Conservation (phyloP, 163 green algal genomes). For the Smithsoniella earleae region DNA sequence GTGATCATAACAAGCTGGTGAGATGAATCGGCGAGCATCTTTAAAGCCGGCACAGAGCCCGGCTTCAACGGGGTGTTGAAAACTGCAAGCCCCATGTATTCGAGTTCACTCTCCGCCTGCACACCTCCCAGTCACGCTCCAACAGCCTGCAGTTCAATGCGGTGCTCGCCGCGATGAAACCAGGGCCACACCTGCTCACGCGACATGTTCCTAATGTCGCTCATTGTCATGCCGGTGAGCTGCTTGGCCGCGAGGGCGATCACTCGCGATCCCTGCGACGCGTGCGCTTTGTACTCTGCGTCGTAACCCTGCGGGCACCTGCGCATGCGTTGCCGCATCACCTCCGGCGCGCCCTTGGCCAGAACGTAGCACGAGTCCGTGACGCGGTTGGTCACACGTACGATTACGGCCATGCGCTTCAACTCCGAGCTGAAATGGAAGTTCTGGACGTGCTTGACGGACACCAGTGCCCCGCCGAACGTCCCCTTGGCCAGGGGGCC, state of each 20-base stretch:
- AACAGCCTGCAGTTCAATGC: conserved; percentile 36
- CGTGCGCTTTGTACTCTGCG: conserved; percentile 68
- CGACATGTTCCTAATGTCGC: conserved; percentile 43
- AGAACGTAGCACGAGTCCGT: conserved; percentile 42
- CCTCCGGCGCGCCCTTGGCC: conserved; percentile 85
- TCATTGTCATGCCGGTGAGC: conserved; percentile 38
- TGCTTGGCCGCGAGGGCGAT: conserved; percentile 78
- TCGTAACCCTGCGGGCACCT: conserved; percentile 51
- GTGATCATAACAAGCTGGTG: conserved; percentile 97
- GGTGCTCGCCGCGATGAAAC: too few relatives aligned
- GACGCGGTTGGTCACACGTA: conserved; percentile 44
- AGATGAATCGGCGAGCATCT: conserved; percentile 48
- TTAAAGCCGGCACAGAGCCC: background rate
- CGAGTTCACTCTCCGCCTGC: conserved; percentile 29
- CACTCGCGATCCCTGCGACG: conserved; percentile 79
- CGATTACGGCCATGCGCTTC: conserved; percentile 82
- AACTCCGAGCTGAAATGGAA: conserved; percentile 87
- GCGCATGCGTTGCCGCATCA: conserved; percentile 57
- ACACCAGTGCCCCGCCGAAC: background rate
- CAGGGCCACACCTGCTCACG: conserved; percentile 57
- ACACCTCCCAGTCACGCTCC: conserved; percentile 35
- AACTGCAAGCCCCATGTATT: conserved; percentile 5
- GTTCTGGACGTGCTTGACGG: conserved; percentile 20
- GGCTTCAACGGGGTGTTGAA: conserved; percentile 26
- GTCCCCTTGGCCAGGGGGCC: background rate